Conservation (phyloP, 495 filamentous ascomycete species). For the Aspergillus bertholletiae region DNA sequence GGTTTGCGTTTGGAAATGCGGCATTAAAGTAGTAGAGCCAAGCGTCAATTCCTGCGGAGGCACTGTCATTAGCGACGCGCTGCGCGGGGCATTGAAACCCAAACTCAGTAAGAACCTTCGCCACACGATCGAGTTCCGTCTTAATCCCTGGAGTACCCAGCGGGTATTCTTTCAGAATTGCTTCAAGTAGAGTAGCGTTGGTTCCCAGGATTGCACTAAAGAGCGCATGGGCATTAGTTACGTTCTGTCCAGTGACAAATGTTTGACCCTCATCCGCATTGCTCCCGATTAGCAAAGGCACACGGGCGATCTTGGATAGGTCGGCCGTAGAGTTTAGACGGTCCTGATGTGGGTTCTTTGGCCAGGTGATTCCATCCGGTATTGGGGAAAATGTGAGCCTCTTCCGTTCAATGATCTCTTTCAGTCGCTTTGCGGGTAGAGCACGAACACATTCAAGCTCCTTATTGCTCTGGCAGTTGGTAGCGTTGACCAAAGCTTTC, state of each 20-base stretch:
- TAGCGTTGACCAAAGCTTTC: conserved; percentile 7
- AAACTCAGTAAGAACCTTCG: conserved; percentile 22
- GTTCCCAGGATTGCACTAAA: background rate
- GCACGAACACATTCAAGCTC: background rate
- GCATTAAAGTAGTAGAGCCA: conserved; percentile 34
- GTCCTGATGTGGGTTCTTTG: background rate
- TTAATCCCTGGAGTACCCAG: conserved; percentile 6
- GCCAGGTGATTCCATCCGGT: conserved; percentile 1
- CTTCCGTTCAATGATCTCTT: conserved; percentile 3
- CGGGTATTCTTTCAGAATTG: background rate
- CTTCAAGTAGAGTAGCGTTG: background rate
- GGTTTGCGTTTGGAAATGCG: conserved; percentile 32
- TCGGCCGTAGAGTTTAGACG: background rate
- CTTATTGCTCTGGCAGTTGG: conserved; percentile 4
- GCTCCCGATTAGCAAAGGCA: conserved; percentile 18
- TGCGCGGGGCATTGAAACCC: conserved; percentile 21
- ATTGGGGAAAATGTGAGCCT: conserved; percentile 4
- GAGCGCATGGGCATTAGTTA: conserved; percentile 3
- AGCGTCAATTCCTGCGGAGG: conserved; percentile 12
- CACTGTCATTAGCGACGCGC: conserved; percentile 16
- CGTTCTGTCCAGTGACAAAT: conserved; percentile 8
- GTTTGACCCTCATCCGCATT: conserved; percentile 18
- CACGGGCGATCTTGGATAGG: conserved; percentile 5
- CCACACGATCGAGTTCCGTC: conserved; percentile 16
- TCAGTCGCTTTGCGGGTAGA: conserved; percentile 2